Conservation (phyloP, 352 stramenopile genomes). For the Phytophthora capsici region DNA sequence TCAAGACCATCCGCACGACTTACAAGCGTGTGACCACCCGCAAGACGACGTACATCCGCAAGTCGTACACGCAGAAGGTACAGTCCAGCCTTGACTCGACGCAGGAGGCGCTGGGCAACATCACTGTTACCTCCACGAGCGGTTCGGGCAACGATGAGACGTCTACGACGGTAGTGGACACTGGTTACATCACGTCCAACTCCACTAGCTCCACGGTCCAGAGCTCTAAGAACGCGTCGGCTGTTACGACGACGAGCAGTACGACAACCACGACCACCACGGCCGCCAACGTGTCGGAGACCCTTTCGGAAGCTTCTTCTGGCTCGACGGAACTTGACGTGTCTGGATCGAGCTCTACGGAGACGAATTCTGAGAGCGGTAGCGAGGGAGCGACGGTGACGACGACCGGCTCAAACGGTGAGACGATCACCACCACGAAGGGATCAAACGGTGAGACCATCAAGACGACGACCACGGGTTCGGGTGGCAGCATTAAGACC, state of each 20-base stretch:
- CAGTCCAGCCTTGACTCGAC: slow-evolving; percentile 38
- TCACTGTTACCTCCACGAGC: slow-evolving; percentile 35
- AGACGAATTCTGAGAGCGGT: slow-evolving; percentile 4
- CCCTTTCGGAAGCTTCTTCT: slow-evolving; percentile 28
- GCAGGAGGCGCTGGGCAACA: slow-evolving; percentile 32
- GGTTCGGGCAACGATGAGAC: slow-evolving; percentile 25
- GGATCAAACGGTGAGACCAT: slow-evolving; percentile 18
- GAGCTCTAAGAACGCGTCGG: slow-evolving; percentile 20
- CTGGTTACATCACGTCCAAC: slow-evolving; percentile 40
- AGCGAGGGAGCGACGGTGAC: slow-evolving; percentile 24
- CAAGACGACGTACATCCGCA: slow-evolving; percentile 42
- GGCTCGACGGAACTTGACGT: slow-evolving; percentile 30
- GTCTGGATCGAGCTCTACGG: slow-evolving; percentile 22
- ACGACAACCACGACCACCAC: slow-evolving; percentile 35
- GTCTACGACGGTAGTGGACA: slow-evolving; percentile 37
- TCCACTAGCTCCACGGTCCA: slow-evolving; percentile 33
- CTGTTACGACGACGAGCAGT: slow-evolving; percentile 32
- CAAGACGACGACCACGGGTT: slow-evolving; percentile 23
- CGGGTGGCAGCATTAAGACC: slow-evolving; percentile 13
- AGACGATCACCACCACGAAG: slow-evolving; percentile 23
- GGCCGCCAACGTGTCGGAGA: slow-evolving; percentile 33
- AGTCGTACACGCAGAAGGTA: slow-evolving; percentile 44
- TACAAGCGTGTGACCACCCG: slow-evolving; percentile 48
- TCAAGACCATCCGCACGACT: slow-evolving; percentile 42
- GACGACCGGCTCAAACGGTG: slow-evolving; percentile 18